Evolutionary conservation across 306 rosid species (phyloP).

Genomic region (Trichosanthes truncata): DNA sequence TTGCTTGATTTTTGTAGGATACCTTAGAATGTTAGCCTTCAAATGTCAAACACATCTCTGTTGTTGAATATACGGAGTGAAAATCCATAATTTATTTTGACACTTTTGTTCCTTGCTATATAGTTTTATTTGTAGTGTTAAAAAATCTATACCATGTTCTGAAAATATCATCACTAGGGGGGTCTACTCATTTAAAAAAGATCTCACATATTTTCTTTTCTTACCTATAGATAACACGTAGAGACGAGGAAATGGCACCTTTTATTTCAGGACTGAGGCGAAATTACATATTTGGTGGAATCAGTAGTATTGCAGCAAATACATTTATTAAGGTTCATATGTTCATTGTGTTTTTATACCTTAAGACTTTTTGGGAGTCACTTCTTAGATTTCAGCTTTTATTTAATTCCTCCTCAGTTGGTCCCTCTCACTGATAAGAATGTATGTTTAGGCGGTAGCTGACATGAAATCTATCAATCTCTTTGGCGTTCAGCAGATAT

Average conservation of each 20-base stretch:
- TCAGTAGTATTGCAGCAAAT: constrained; percentile 79
- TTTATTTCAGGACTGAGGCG: constrained; percentile 68
- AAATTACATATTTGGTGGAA: constrained; percentile 94
- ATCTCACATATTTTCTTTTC: constrained; percentile 15
- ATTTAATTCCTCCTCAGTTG: not conserved
- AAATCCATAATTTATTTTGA: not conserved
- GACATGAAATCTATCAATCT: constrained; percentile 87
- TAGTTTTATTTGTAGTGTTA: not conserved
- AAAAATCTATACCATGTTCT: not conserved
- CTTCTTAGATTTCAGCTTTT: not conserved
- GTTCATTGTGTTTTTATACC: not conserved
- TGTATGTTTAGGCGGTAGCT: constrained; percentile 59
- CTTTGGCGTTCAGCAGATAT: constrained; percentile 98
- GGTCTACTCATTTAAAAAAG: constrained; percentile 13
- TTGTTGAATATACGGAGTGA: not conserved
- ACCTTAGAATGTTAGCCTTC: not conserved
- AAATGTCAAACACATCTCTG: not conserved
- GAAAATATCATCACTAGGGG: not conserved
- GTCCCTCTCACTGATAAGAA: not conserved
- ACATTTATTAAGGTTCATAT: constrained; percentile 60
- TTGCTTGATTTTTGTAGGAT: not conserved
- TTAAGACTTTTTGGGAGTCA: not conserved
- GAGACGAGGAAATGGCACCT: constrained; percentile 98
- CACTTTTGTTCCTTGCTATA: not conserved
- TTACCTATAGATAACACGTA: constrained; percentile 70